Conservation (phyloP, 257 asterid genomes). For the Solanum corneliomulleri region DNA sequence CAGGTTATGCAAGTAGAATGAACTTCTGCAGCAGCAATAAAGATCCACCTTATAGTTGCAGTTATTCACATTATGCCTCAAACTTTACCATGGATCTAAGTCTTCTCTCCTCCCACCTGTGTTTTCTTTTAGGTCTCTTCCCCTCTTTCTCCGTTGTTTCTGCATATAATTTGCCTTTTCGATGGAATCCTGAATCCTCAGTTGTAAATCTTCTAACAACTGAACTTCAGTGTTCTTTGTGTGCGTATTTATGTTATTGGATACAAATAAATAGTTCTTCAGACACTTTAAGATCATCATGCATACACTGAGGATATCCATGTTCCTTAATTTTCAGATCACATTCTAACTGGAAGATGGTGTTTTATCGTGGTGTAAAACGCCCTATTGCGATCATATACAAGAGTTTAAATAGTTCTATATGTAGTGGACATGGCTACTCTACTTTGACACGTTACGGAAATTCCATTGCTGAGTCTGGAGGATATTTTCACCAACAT, state of each 20-base stretch:
- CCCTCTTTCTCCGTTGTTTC: not conserved
- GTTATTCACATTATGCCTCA: not conserved
- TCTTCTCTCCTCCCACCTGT: not conserved
- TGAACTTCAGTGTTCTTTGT: not conserved
- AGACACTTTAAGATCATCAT: not conserved
- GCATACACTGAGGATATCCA: not conserved
- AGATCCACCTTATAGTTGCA: not conserved
- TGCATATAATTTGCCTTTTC: not conserved
- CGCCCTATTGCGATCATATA: slow-evolving; percentile 44
- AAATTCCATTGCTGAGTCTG: slow-evolving; percentile 4
- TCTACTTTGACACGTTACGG: slow-evolving; percentile 23
- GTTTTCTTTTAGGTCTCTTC: not conserved
- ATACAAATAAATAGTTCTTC: not conserved
- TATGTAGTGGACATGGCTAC: slow-evolving; percentile 27
- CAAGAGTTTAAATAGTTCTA: slow-evolving; percentile 34
- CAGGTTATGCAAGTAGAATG: not conserved
- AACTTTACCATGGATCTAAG: not conserved
- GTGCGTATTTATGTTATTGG: not conserved
- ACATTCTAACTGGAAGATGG: slow-evolving; percentile 26
- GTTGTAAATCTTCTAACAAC: not conserved
- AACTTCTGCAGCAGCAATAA: not conserved
- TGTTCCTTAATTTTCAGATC: slow-evolving; percentile 20
- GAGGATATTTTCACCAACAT: slow-evolving; percentile 14
- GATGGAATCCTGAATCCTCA: not conserved
- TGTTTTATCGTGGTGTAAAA: slow-evolving; percentile 36